phyloP scores from a whole-genome alignment of 768 basidiomycete species.

The Guyanaporus albipodus region DNA sequence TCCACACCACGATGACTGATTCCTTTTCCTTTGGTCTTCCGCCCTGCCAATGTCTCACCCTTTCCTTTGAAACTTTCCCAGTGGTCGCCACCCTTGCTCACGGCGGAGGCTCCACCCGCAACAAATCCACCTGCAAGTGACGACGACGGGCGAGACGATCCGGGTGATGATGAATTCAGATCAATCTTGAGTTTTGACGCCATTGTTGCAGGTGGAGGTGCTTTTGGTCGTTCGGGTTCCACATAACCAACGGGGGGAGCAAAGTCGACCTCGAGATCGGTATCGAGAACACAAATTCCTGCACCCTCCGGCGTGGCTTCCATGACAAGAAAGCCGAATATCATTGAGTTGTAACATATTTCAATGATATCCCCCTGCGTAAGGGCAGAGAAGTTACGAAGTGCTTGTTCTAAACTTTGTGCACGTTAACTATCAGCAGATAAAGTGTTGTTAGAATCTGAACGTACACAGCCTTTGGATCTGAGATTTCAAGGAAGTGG shows the following conservation, averaged over 20 bases:
- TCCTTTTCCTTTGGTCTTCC: constrained; percentile 95
- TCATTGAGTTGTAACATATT: constrained; percentile 93
- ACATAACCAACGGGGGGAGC: constrained; percentile 91
- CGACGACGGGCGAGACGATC: constrained; percentile 78
- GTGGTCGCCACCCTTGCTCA: constrained; percentile 75
- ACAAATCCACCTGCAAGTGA: constrained; percentile 67
- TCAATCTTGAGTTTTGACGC: constrained; percentile 96
- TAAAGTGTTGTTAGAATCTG: background rate
- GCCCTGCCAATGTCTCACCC: constrained; percentile 85
- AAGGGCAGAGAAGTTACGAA: constrained; percentile 88
- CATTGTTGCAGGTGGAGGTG: constrained; percentile 85
- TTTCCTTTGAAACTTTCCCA: constrained; percentile 98
- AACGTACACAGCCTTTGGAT: constrained; percentile 95
- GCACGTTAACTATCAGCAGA: constrained; percentile 1
- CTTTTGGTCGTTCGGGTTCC: constrained; percentile 85
- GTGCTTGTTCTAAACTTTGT: constrained; percentile 83
- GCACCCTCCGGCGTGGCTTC: constrained; percentile 82
- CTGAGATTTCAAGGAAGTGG: constrained; percentile 95
- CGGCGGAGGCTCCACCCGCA: constrained; percentile 42
- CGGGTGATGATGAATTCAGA: constrained; percentile 78
- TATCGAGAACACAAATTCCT: constrained; percentile 89
- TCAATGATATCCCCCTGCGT: constrained; percentile 98
- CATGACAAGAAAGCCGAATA: constrained; percentile 95
- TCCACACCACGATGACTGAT: constrained; percentile 81
- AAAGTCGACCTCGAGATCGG: constrained; percentile 98